phyloP scores from a whole-genome alignment of 1,139 yeast genomes.

The Citeromyces siamensis region DNA sequence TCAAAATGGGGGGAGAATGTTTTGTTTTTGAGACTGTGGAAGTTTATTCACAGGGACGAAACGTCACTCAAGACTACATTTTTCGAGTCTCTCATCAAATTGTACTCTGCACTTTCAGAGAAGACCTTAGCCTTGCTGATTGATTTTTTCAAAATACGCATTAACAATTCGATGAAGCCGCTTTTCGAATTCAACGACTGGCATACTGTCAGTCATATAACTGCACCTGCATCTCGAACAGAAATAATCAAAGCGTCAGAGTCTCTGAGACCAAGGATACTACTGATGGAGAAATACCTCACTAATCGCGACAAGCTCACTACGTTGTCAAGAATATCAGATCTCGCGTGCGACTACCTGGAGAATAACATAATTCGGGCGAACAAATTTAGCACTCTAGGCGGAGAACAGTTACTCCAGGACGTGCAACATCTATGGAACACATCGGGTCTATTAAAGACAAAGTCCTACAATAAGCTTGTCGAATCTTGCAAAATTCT shows the following conservation, averaged over 20 bases:
- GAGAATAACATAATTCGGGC: background rate
- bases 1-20: background rate
- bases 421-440: conserved; percentile 1
- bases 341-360: background rate
- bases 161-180: conserved; percentile 1
- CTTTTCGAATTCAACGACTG: background rate
- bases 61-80: background rate
- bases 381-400: background rate
- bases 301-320: background rate
- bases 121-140: background rate
- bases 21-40: background rate
- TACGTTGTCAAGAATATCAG: background rate
- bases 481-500: background rate
- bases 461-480: background rate
- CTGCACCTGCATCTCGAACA: background rate
- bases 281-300: background rate
- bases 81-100: conserved; percentile 1
- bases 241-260: background rate
- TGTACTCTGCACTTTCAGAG: background rate
- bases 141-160: background rate
- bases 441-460: background rate
- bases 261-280: background rate
- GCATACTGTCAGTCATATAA: background rate
- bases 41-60: background rate
- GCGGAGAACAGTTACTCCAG: background rate